Evolutionary conservation across 2,329 filamentous ascomycete species (phyloP).

Genomic region (Sphaceloma murrayae): DNA sequence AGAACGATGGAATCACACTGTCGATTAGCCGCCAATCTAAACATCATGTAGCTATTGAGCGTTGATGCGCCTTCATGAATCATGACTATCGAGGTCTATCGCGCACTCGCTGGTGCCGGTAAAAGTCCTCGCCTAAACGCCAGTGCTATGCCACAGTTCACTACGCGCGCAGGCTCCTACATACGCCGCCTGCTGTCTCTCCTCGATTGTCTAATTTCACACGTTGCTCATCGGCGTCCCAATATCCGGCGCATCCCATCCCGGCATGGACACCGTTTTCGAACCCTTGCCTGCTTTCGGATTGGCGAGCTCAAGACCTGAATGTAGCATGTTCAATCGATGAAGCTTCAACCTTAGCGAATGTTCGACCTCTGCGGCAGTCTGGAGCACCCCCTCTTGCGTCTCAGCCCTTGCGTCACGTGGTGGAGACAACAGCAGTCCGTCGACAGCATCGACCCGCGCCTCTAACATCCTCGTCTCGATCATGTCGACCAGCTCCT

Average conservation of each 20-base stretch:
- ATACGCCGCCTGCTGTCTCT: neutral
- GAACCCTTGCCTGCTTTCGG: slow-evolving; percentile 13
- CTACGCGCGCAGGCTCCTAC: too few relatives aligned
- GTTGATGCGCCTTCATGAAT: too few relatives aligned
- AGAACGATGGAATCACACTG: too few relatives aligned
- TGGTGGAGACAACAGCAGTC: slow-evolving; percentile 65
- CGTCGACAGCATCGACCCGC: slow-evolving; percentile 72
- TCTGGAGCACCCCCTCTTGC: slow-evolving; percentile 59
- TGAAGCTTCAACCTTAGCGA: slow-evolving; percentile 68
- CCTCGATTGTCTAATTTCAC: neutral
- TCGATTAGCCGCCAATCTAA: too few relatives aligned
- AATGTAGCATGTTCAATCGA: slow-evolving; percentile 63
- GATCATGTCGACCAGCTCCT: slow-evolving; percentile 73
- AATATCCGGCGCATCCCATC: slow-evolving; percentile 5
- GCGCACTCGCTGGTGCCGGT: too few relatives aligned
- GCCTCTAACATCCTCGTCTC: slow-evolving; percentile 60
- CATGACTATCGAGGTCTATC: too few relatives aligned
- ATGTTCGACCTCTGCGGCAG: slow-evolving; percentile 61
- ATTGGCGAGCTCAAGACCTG: slow-evolving; percentile 54
- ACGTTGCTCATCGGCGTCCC: slow-evolving; percentile 15
- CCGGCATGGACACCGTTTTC: slow-evolving; percentile 9
- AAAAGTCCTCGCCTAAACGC: too few relatives aligned
- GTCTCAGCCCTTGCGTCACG: slow-evolving; percentile 58
- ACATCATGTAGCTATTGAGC: too few relatives aligned
- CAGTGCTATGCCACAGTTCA: too few relatives aligned